Base-by-base conservation (phyloP, 2,329 filamentous ascomycete species). In the Clarireedia hainanense region DNA sequence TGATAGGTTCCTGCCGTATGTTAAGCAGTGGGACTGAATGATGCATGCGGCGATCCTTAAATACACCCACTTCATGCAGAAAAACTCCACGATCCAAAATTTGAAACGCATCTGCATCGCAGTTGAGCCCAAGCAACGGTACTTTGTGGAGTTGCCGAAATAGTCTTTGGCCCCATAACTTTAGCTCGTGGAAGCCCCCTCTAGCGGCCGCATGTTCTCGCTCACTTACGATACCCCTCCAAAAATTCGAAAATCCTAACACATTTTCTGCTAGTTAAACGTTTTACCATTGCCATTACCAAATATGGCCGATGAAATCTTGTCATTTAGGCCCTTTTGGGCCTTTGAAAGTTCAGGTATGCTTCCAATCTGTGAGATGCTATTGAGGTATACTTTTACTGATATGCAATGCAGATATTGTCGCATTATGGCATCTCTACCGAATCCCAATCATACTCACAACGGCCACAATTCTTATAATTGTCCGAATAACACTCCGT, bases 401-500 rank as follows among this genome's bases (percentile, higher is more conserved):
- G 36, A 23, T 55, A 14, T 46, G 37, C 15, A 47, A 27, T 50
- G 17, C 14, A 68, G 67, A 66, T 40, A 49, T 67, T 52, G 58
- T 69, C 20, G 58, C 58, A 57, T 51, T 67, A 57, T 79, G 76
- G 76, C 76, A 79, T 65, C 63, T 66, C 17, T 73, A 75, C 64
- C 73, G 76, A 59, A 65, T 75, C 23, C 70, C 72, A 12, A 64
- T 78, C 40, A 68, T 79, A 40, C 57, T 76, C 42, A 67, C 69
- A 14, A 64, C 72, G 36, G 67, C 70, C 30, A 69, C 68, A 3
- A 58, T 71, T 23, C 61, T 76, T 6, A 58, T 75, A 40, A 59
- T 70, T 20, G 58, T 68, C 50, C 68, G 68, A 64, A 66, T 66
- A 15, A 63, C 61, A 34, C 52, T 71, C 37, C 68, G 70, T 55